Evolutionary conservation across 176 grass and related monocot genomes (phyloP), one percentile per base, ranked within the genome.

Genomic region (Bolboschoenus planiculmis): DNA sequence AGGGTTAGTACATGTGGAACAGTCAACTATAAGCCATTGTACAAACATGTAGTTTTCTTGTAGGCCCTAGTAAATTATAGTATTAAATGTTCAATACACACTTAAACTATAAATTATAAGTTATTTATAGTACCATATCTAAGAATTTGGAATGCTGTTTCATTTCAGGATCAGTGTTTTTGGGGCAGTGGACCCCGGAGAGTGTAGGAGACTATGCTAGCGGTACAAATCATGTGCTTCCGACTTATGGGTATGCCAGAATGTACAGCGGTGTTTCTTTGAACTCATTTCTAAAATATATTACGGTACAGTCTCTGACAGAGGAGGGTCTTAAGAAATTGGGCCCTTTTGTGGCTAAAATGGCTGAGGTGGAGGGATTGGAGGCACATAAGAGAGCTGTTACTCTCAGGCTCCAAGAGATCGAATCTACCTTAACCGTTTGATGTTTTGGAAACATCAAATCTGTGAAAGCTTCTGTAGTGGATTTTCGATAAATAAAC

Each of bases 361-460:
- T 98, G 96, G 92, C 96, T 0, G 91, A 99, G 85, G 91, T 99
- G 7, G 96, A 95, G 87, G 92, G 96, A 59, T 78, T 99, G 0
- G 96, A 99, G 74, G 96, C 96, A 2, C 96, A 98, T 85, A 98
- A 87, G 80, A 88, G 95, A 88, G 95, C 95, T 30, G 95, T 98
- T 57, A 98, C 90, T 43, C 92, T 98, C 7, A 88, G 95, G 43
- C 79, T 98, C 11, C 90, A 91, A 87, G 92, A 95, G 6, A 84
- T 84, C 4, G 90, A 95, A 81, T 39, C 89, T 78, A 79, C 79
- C 11, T 40, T 91, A 23, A 80, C 89, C 7, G 95, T 91, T 43
- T 94, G 87, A 73, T 4, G 29, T 24, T 82, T 39, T 21, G 1
- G n/a, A 36, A 56, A 51, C 51, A 29, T 65, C 66, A 81, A 48